Conservation (phyloP, 805 yeast species). For the Torulaspora franciscae region DNA sequence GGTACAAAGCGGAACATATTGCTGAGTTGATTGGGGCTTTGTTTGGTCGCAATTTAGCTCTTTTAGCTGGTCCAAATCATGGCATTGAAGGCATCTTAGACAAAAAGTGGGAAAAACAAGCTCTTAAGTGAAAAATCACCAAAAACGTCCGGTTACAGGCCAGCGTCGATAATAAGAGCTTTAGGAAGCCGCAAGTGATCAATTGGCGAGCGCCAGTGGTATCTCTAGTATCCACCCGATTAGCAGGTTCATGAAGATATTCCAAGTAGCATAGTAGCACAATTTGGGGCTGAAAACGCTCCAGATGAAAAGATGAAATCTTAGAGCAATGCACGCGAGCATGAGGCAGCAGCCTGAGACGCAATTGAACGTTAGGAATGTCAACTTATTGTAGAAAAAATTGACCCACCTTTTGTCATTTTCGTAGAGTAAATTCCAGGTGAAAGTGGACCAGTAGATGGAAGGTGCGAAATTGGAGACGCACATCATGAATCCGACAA, state of each 20-base stretch:
- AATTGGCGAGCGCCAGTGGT: conserved; percentile 2
- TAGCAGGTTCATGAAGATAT: conserved; percentile 44
- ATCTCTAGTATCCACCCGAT: conserved; percentile 35
- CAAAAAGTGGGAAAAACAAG: neutral
- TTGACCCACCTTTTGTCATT: conserved; percentile 13
- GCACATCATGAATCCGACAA: conserved; percentile 76
- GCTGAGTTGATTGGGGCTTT: neutral
- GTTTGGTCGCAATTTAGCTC: neutral
- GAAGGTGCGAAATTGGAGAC: conserved; percentile 83
- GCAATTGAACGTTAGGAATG: conserved; percentile 50
- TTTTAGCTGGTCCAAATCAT: neutral
- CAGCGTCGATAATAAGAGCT: neutral
- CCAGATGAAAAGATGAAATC: conserved; percentile 93
- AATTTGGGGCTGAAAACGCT: conserved; percentile 94
- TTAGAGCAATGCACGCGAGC: conserved; percentile 63
- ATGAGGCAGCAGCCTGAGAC: conserved; percentile 55
- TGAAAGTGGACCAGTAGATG: conserved; percentile 63
- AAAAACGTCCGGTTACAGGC: neutral
- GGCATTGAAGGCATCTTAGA: neutral
- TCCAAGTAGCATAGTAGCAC: conserved; percentile 77
- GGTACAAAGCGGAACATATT: conserved; percentile 6
- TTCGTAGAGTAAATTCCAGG: conserved; percentile 21
- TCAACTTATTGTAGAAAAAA: conserved; percentile 20
- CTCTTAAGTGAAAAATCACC: neutral
- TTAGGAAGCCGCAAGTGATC: neutral